These are phyloP conservation scores for Erysimum cheiranthoides DNA, from an alignment of 345 rosid species.

Conservation along the genomic window DNA sequence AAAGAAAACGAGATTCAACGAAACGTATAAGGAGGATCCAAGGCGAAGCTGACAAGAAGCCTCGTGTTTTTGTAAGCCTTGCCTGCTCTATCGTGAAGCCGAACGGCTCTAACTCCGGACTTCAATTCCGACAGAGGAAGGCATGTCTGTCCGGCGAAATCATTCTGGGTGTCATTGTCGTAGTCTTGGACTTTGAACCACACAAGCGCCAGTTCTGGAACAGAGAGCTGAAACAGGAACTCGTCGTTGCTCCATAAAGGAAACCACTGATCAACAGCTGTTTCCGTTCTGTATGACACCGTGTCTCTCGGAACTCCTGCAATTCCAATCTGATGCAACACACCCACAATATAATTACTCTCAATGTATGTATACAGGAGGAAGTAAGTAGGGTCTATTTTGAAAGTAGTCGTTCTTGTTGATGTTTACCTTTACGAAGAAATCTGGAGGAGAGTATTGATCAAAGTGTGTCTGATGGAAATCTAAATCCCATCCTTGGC, in stretches of 20 bases:
- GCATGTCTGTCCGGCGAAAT: constrained; percentile 88
- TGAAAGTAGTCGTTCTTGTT: background rate
- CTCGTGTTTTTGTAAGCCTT: constrained; percentile 56
- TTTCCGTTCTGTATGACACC: constrained; percentile 64
- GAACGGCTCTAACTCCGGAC: constrained; percentile 71
- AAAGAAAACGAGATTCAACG: constrained; percentile 14
- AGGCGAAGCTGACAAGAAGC: constrained; percentile 51
- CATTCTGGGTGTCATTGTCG: constrained; percentile 74
- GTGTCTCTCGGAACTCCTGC: constrained; percentile 76
- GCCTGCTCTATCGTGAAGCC: constrained; percentile 63
- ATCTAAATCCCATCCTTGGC: constrained; percentile 86
- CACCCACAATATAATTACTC: background rate
- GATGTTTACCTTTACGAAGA: constrained; percentile 61
- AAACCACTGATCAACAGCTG: constrained; percentile 70
- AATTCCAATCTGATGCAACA: constrained; percentile 56
- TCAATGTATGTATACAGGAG: background rate
- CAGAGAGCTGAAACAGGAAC: constrained; percentile 70
- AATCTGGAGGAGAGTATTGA: constrained; percentile 83
- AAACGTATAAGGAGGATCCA: constrained; percentile 39
- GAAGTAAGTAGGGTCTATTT: background rate
- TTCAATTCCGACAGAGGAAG: constrained; percentile 69
- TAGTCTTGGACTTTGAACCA: constrained; percentile 72
- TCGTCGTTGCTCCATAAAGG: constrained; percentile 75
- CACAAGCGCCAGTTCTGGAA: constrained; percentile 81
- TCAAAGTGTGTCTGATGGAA: constrained; percentile 74